Evolutionary conservation across 257 asterid genomes (phyloP).

Genomic region (Fraxinus pennsylvanica): DNA sequence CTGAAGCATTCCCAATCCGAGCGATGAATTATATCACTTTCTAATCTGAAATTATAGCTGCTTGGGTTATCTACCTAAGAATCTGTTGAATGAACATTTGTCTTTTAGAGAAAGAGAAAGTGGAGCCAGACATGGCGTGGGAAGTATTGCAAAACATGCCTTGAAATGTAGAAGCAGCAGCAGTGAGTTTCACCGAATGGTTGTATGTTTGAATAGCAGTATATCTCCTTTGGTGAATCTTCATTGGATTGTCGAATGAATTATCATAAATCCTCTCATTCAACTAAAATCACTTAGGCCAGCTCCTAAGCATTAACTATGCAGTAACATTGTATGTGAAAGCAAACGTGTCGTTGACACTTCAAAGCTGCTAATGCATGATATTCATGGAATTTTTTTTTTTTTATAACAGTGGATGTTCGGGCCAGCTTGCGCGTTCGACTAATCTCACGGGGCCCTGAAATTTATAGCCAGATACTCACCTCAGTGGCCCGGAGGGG

Average conservation of each 20-base stretch:
- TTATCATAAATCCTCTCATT: slow-evolving; percentile 50
- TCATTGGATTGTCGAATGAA: neutral
- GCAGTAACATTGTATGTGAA: slow-evolving; percentile 37
- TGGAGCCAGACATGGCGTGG: neutral
- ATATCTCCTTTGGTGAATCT: neutral
- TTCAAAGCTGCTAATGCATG: slow-evolving; percentile 56
- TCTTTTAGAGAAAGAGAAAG: neutral
- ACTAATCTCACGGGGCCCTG: no score
- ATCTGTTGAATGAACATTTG: neutral
- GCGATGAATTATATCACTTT: neutral
- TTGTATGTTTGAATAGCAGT: neutral
- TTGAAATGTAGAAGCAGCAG: neutral
- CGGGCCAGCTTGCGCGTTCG: no score
- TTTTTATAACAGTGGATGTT: no score
- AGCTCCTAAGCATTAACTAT: slow-evolving; percentile 59
- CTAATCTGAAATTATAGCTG: neutral
- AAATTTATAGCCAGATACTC: no score
- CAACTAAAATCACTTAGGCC: slow-evolving; percentile 55
- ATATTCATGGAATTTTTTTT: slow-evolving; percentile 42
- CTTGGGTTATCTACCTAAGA: neutral
- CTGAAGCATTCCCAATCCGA: neutral
- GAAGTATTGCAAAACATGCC: neutral
- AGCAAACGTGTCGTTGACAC: slow-evolving; percentile 56
- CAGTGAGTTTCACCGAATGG: neutral
- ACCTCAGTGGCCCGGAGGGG: no score